phyloP scores from a whole-genome alignment of 2,329 filamentous ascomycete species.

The Paraphoma chrysanthemicola region DNA sequence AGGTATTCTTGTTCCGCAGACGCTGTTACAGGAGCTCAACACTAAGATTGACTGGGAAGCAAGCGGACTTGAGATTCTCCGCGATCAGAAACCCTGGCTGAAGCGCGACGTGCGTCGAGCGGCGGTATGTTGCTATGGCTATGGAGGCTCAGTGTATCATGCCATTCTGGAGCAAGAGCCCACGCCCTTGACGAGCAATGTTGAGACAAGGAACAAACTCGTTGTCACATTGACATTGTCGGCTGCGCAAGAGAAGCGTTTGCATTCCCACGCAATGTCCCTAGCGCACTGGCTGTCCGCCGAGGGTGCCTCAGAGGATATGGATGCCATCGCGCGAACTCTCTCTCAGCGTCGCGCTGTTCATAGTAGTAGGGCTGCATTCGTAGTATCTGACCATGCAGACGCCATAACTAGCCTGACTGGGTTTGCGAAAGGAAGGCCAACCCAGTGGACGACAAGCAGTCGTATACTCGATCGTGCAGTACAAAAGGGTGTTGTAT shows the following conservation, averaged over 20 bases:
- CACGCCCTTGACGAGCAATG: too few relatives aligned
- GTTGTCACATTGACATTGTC: conserved; percentile 1
- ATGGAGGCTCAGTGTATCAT: conserved; percentile 22
- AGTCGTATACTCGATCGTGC: conserved; percentile 3
- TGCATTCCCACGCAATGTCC: conserved; percentile 6
- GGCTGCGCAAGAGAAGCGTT: conserved; percentile 4
- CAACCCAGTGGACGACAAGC: neutral
- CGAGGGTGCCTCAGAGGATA: neutral
- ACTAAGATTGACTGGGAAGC: conserved; percentile 19
- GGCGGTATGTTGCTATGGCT: conserved; percentile 23
- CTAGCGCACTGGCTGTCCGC: conserved; percentile 3
- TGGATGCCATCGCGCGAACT: conserved; percentile 14
- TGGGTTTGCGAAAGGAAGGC: conserved; percentile 2
- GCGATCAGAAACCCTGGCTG: conserved; percentile 19
- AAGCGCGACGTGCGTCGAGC: conserved; percentile 11
- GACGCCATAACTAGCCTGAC: conserved; percentile 6
- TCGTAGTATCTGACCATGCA: conserved; percentile 8
- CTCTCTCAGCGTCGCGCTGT: conserved; percentile 11
- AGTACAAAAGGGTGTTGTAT: conserved; percentile 23
- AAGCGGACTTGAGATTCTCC: conserved; percentile 16
- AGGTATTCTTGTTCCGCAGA: conserved; percentile 33
- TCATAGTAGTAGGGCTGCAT: neutral
- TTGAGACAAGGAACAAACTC: too few relatives aligned
- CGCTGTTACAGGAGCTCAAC: conserved; percentile 23
- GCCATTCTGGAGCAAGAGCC: conserved; percentile 14